These are phyloP conservation scores for Tolypocladium cylindrosporum DNA, from an alignment of 2,329 filamentous ascomycete genomes.

Conservation along the genomic window DNA sequence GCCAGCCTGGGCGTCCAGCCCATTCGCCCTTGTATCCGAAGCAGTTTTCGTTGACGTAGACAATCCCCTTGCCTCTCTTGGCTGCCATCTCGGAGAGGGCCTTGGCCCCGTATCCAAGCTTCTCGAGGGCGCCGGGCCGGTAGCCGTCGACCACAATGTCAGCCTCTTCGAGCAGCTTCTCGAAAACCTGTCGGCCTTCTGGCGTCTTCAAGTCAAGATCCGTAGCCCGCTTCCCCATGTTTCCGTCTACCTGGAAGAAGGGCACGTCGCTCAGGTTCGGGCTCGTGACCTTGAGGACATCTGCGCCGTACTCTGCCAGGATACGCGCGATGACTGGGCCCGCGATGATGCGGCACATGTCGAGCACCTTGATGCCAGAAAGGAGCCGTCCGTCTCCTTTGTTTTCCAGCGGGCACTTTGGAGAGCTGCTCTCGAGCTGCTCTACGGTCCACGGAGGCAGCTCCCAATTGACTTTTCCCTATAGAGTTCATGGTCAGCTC, in stretches of 20 bases:
- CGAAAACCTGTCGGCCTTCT: slow-evolving; percentile 44
- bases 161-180: slow-evolving; percentile 47
- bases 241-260: slow-evolving; percentile 63
- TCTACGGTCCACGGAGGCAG: slow-evolving; percentile 40
- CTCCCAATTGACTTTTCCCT: slow-evolving; percentile 33
- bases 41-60: slow-evolving; percentile 64
- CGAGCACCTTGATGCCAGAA: slow-evolving; percentile 60
- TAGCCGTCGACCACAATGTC: slow-evolving; percentile 62
- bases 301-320: slow-evolving; percentile 65
- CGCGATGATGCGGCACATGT: slow-evolving; percentile 67
- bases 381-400: slow-evolving; percentile 22
- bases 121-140: slow-evolving; percentile 53
- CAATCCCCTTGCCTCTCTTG: slow-evolving; percentile 48
- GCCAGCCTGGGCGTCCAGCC: slow-evolving; percentile 57
- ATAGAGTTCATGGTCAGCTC: slow-evolving; percentile 2
- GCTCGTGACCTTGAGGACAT: slow-evolving; percentile 63
- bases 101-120: slow-evolving; percentile 52
- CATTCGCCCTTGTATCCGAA: slow-evolving; percentile 54
- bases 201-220: slow-evolving; percentile 52
- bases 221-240: slow-evolving; percentile 58
- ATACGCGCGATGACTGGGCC: slow-evolving; percentile 63
- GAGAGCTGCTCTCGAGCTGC: slow-evolving; percentile 38
- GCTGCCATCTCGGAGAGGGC: slow-evolving; percentile 41
- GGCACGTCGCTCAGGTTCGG: slow-evolving; percentile 59
- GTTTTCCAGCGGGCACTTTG: slow-evolving; percentile 28